Conservation (phyloP, 805 yeast species). For the Hanseniaspora taiwanica region DNA sequence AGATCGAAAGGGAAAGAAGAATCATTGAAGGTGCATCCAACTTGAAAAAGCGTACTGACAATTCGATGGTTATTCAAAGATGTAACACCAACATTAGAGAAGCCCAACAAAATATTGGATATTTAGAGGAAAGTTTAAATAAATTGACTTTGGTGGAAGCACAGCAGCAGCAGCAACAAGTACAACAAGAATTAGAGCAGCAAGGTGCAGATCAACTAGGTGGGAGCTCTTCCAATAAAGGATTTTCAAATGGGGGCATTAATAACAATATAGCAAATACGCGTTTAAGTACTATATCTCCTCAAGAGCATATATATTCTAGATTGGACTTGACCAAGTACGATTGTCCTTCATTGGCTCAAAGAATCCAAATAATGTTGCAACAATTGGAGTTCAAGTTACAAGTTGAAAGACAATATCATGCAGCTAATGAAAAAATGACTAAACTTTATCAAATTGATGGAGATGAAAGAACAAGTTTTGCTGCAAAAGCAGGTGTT, state of each 20-base stretch:
- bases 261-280: slow-evolving; percentile 14
- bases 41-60: slow-evolving; percentile 64
- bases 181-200: slow-evolving; percentile 8
- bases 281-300: slow-evolving; percentile 27
- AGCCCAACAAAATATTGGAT: slow-evolving; percentile 82
- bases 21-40: slow-evolving; percentile 80
- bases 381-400: slow-evolving; percentile 89
- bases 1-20: slow-evolving; percentile 79
- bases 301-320: slow-evolving; percentile 33
- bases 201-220: slow-evolving; percentile 2
- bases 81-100: slow-evolving; percentile 86
- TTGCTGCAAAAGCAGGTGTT: slow-evolving; percentile 81
- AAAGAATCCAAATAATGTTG: slow-evolving; percentile 87
- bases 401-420: slow-evolving; percentile 87
- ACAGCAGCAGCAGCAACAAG: no score
- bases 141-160: slow-evolving; percentile 42
- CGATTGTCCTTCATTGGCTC: slow-evolving; percentile 90
- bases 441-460: slow-evolving; percentile 76
- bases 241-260: no score
- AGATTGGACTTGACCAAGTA: slow-evolving; percentile 75
- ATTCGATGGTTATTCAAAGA: slow-evolving; percentile 73
- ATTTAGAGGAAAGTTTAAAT: slow-evolving; percentile 63
- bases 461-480: slow-evolving; percentile 75
- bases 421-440: slow-evolving; percentile 83
- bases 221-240: slow-evolving; percentile 6